phyloP scores from a whole-genome alignment of 768 basidiomycete species.

The Phanerochaete sordida region DNA sequence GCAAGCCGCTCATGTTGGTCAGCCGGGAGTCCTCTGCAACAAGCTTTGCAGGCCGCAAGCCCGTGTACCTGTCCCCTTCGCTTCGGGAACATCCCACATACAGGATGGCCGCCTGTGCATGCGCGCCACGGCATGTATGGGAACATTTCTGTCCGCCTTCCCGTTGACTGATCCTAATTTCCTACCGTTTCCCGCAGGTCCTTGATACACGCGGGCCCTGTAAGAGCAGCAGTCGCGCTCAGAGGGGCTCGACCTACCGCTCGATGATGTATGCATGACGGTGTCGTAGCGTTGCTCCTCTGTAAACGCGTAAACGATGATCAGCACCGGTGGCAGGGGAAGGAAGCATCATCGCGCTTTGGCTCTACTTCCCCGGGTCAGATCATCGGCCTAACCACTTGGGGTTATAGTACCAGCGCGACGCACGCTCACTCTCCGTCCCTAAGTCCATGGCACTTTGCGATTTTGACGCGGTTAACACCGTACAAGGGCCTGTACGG shows the following conservation, averaged over 20 bases:
- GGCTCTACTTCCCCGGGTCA: slow-evolving; percentile 1
- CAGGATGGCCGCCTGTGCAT: not conserved
- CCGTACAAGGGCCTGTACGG: not conserved
- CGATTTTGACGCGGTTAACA: not conserved
- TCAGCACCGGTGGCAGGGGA: not conserved
- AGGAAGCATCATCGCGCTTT: not conserved
- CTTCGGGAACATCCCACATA: not conserved
- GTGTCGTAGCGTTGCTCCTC: not conserved
- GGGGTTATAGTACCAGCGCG: slow-evolving; percentile 1
- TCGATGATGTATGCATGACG: not conserved
- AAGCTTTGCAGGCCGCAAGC: not conserved
- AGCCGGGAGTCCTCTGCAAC: not conserved
- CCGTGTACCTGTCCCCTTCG: not conserved
- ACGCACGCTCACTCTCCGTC: not conserved
- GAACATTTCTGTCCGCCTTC: not conserved
- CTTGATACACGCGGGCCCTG: not conserved
- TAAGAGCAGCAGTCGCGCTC: not conserved
- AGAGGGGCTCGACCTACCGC: not conserved
- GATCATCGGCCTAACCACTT: slow-evolving; percentile 1
- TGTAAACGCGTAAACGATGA: not conserved
- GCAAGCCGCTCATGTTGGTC: not conserved
- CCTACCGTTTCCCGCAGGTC: not conserved
- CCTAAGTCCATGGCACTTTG: not conserved
- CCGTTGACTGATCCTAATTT: not conserved
- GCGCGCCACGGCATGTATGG: not conserved